These are phyloP conservation scores for Cyanidium caldarium DNA, from an alignment of 23 red algal genomes.

Conservation along the genomic window DNA sequence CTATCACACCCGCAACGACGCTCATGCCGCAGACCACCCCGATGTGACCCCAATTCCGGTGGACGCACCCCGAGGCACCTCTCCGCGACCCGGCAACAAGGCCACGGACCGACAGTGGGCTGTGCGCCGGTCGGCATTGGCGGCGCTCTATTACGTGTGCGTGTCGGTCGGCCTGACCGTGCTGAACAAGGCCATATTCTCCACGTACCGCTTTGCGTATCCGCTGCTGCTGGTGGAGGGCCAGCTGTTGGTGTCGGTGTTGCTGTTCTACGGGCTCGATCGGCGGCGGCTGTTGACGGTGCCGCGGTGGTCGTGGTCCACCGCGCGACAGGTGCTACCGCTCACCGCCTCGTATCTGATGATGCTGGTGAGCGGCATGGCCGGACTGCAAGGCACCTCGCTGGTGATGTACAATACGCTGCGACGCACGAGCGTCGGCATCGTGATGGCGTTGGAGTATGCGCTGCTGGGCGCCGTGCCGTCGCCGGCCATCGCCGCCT, in stretches of 20 bases:
- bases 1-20: too few species aligned
- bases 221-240: slow-evolving; percentile 28
- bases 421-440: slow-evolving; percentile 46
- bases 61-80: too few species aligned
- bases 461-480: slow-evolving; percentile 10
- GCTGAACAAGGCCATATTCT: slow-evolving; percentile 70
- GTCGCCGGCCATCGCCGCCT: slow-evolving; percentile 13
- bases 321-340: neutral
- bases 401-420: slow-evolving; percentile 89
- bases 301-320: neutral
- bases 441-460: slow-evolving; percentile 47
- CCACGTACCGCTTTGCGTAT: slow-evolving; percentile 15
- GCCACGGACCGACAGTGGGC: too few species aligned
- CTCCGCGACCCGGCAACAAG: too few species aligned
- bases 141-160: slow-evolving; percentile 50
- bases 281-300: neutral
- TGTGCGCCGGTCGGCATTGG: neutral
- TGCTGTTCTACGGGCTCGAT: neutral
- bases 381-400: slow-evolving; percentile 32
- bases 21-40: too few species aligned
- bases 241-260: slow-evolving; percentile 13
- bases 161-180: slow-evolving; percentile 44
- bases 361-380: slow-evolving; percentile 48
- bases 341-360: slow-evolving; percentile 34
- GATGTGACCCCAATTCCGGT: too few species aligned